A percentile compares a stretch with the other conserved stretches of the same genome.
Evolutionary conservation across 768 basidiomycete genomes (phyloP).

Genomic region (Polyporus arcularius): DNA sequence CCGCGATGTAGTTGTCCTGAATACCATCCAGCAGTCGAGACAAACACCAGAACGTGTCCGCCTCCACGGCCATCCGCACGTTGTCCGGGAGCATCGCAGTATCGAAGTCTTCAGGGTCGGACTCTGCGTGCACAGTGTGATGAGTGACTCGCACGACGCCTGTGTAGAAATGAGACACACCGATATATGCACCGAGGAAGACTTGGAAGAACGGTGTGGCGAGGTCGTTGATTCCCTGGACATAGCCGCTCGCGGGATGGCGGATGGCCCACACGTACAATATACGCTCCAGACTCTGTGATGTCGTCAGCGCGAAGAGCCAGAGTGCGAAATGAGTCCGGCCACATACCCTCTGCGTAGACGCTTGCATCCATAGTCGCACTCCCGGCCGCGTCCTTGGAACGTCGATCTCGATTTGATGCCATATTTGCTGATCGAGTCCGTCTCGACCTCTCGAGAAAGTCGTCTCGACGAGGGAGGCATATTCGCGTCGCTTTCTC

Average conservation of each 20-base stretch:
- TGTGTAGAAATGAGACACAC: conserved; percentile 41
- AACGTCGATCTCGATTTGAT: conserved; percentile 98
- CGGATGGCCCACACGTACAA: conserved; percentile 99
- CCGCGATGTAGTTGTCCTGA: conserved; percentile 96
- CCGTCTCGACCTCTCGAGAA: conserved; percentile 85
- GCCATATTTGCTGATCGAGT: conserved; percentile 97
- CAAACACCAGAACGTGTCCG: conserved; percentile 98
- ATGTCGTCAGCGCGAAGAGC: background rate
- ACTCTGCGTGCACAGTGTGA: conserved; percentile 50
- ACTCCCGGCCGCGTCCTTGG: conserved; percentile 94
- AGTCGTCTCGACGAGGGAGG: conserved; percentile 83
- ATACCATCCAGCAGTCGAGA: conserved; percentile 95
- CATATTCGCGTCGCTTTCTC: conserved; percentile 91
- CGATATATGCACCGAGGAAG: conserved; percentile 93
- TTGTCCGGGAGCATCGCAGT: conserved; percentile 68
- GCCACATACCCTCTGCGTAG: conserved; percentile 79
- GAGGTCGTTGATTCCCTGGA: conserved; percentile 98
- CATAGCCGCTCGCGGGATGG: conserved; percentile 97
- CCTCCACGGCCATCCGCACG: conserved; percentile 85
- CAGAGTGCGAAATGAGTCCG: background rate
- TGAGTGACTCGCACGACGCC: background rate
- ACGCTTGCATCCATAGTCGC: conserved; percentile 84
- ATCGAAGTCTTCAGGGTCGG: conserved; percentile 89
- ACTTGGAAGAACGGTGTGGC: conserved; percentile 98
- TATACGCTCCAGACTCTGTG: conserved; percentile 90